Evolutionary conservation across 805 yeast species (phyloP).

Genomic region (Priceomyces haplophilus): DNA sequence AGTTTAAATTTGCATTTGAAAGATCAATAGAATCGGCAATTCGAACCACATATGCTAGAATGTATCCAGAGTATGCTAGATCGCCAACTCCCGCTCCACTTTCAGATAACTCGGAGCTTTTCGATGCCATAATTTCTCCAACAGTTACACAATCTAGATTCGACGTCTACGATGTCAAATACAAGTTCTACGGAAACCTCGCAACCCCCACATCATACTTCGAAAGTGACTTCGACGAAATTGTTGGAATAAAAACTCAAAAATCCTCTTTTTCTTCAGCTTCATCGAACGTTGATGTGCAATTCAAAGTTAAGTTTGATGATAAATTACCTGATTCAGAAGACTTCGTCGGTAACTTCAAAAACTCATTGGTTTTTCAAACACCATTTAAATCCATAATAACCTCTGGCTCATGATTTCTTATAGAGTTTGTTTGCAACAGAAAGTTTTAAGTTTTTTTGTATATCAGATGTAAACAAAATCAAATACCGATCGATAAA

Average conservation of each 20-base stretch:
- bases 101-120: conserved; percentile 23
- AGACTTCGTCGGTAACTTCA: conserved; percentile 33
- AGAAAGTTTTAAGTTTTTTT: background rate
- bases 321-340: conserved; percentile 32
- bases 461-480: background rate
- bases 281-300: conserved; percentile 23
- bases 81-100: conserved; percentile 27
- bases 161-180: conserved; percentile 26
- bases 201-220: conserved; percentile 3
- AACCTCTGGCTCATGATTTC: background rate
- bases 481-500: too few species aligned
- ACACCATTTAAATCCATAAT: conserved; percentile 21
- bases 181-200: conserved; percentile 19
- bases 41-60: conserved; percentile 27
- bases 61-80: conserved; percentile 35
- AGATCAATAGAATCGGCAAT: conserved; percentile 28
- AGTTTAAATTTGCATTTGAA: conserved; percentile 30
- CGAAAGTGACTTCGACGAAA: conserved; percentile 28
- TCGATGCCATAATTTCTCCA: conserved; percentile 38
- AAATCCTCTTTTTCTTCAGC: conserved; percentile 9
- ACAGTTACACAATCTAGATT: conserved; percentile 35
- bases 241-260: conserved; percentile 22
- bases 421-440: conserved; percentile 3
- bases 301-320: conserved; percentile 33
- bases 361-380: conserved; percentile 31